Conservation (phyloP, 257 asterid genomes). For the Pogostemon cablin region DNA sequence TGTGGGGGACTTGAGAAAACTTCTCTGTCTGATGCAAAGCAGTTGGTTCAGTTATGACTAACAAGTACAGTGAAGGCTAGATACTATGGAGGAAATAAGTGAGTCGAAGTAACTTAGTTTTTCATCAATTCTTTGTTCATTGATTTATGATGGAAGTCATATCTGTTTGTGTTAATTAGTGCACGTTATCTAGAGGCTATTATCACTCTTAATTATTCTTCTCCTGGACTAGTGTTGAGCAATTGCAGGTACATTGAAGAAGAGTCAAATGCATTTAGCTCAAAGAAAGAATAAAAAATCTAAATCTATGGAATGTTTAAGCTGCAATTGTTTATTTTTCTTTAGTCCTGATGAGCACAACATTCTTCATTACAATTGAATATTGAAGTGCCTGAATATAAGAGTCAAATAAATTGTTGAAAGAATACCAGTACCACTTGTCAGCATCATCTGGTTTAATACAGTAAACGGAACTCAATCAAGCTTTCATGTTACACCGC, state of each 20-base stretch:
- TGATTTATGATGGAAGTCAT: not conserved
- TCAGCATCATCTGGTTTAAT: no score
- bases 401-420: slow-evolving; percentile 34
- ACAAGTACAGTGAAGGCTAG: slow-evolving; percentile 96
- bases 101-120: slow-evolving; percentile 29
- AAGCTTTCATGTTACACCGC: no score
- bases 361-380: slow-evolving; percentile 5
- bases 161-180: not conserved
- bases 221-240: not conserved
- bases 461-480: no score
- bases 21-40: slow-evolving; percentile 93
- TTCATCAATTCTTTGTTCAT: not conserved
- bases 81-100: slow-evolving; percentile 96
- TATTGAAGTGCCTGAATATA: not conserved
- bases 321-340: no score
- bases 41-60: slow-evolving; percentile 90
- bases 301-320: no score
- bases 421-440: no score
- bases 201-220: slow-evolving; percentile 14
- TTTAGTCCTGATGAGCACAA: no score
- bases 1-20: slow-evolving; percentile 80
- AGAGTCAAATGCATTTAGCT: not conserved
- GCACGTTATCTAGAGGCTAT: not conserved
- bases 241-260: slow-evolving; percentile 54
- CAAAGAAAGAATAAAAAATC: no score